These are phyloP conservation scores for Saturnispora diversa DNA, from an alignment of 805 yeast species.

Conservation along the genomic window DNA sequence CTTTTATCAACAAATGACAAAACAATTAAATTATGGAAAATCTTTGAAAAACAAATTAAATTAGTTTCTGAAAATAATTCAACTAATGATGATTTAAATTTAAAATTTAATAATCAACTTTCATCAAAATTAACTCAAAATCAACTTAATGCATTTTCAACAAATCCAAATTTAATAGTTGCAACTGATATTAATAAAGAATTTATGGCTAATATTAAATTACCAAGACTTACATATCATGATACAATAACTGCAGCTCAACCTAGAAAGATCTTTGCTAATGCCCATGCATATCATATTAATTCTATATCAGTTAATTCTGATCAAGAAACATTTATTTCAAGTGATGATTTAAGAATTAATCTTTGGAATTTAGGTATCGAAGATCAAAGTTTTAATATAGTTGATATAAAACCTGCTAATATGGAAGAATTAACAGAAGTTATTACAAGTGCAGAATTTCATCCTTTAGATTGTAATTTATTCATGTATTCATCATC, in stretches of 20 bases:
- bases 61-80: slow-evolving; percentile 88
- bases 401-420: slow-evolving; percentile 95
- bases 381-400: slow-evolving; percentile 92
- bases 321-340: slow-evolving; percentile 91
- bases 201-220: slow-evolving; percentile 41
- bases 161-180: slow-evolving; percentile 19
- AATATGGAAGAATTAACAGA: slow-evolving; percentile 99
- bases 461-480: slow-evolving; percentile 90
- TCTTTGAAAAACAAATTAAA: slow-evolving; percentile 84
- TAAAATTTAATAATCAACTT: slow-evolving; percentile 4
- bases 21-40: slow-evolving; percentile 97
- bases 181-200: slow-evolving; percentile 3
- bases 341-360: slow-evolving; percentile 90
- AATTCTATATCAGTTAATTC: slow-evolving; percentile 90
- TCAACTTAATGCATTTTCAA: slow-evolving; percentile 24
- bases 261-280: slow-evolving; percentile 83
- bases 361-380: slow-evolving; percentile 93
- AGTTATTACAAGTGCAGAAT: slow-evolving; percentile 93
- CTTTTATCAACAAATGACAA: slow-evolving; percentile 90
- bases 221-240: slow-evolving; percentile 88
- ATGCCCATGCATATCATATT: slow-evolving; percentile 97
- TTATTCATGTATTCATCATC: slow-evolving; percentile 91
- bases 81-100: slow-evolving; percentile 31
- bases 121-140: slow-evolving; percentile 17
- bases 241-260: slow-evolving; percentile 93